Conservation (phyloP, 2,329 filamentous ascomycete genomes). For the Sporothrix luriei region DNA sequence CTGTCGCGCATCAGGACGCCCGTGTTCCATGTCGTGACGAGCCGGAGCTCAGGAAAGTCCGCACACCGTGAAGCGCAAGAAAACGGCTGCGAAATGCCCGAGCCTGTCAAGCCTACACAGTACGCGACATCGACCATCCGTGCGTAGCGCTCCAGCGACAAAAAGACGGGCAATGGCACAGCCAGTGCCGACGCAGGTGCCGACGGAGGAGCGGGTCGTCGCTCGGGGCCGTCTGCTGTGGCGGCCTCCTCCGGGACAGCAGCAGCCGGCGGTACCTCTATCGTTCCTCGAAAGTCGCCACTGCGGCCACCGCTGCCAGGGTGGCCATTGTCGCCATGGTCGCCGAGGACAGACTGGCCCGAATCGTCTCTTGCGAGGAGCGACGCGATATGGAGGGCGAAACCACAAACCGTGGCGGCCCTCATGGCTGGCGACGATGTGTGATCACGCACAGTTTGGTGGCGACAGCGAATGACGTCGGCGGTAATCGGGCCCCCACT, state of each 20-base stretch:
- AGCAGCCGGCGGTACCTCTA: neutral
- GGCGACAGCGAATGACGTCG: neutral
- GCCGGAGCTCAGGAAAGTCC: slow-evolving; percentile 78
- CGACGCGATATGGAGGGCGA: slow-evolving; percentile 1
- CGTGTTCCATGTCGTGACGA: slow-evolving; percentile 88
- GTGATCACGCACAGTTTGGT: neutral
- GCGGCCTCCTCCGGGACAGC: neutral
- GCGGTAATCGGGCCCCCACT: neutral
- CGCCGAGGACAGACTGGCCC: slow-evolving; percentile 7
- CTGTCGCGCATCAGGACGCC: slow-evolving; percentile 84
- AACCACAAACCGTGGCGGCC: neutral
- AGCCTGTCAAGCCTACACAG: slow-evolving; percentile 83
- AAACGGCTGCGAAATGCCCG: slow-evolving; percentile 84
- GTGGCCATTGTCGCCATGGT: neutral
- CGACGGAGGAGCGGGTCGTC: neutral
- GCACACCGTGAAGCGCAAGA: slow-evolving; percentile 79
- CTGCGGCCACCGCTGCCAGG: neutral
- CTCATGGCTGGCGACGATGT: neutral
- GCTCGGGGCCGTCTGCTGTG: neutral
- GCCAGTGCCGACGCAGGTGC: neutral
- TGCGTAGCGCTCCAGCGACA: slow-evolving; percentile 82
- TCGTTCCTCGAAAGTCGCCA: neutral
- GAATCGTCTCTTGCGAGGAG: neutral
- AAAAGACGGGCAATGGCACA: slow-evolving; percentile 60
- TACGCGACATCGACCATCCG: slow-evolving; percentile 92